phyloP scores from a whole-genome alignment of 768 basidiomycete species.

The Trametopsis cervina region DNA sequence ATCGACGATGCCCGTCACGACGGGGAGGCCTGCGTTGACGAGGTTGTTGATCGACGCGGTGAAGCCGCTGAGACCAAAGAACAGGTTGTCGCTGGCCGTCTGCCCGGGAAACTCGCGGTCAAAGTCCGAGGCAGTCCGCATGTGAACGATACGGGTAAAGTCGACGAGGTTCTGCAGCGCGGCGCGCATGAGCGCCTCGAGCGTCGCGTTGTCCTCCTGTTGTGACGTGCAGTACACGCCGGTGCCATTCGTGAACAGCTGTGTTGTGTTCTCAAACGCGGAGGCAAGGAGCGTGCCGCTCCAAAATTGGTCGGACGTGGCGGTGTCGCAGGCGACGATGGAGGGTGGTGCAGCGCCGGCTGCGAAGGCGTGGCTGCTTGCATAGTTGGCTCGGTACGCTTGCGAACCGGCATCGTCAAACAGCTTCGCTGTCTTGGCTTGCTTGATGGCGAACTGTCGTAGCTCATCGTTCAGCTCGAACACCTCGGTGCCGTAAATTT shows the following conservation, averaged over 20 bases:
- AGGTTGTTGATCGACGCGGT: conserved; percentile 30
- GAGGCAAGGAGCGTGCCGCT: conserved; percentile 29
- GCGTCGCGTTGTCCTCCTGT: conserved; percentile 36
- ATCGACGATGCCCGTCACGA: conserved; percentile 29
- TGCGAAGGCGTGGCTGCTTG: conserved; percentile 17
- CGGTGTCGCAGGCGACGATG: conserved; percentile 30
- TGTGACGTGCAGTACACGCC: conserved; percentile 28
- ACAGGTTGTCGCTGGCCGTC: conserved; percentile 18
- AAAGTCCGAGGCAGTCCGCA: conserved; percentile 32
- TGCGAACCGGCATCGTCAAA: conserved; percentile 26
- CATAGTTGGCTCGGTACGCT: conserved; percentile 27
- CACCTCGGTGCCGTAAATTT: conserved; percentile 38
- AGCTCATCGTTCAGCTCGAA: conserved; percentile 39
- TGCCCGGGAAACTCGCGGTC: conserved; percentile 21
- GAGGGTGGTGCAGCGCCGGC: conserved; percentile 26
- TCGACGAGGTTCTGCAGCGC: conserved; percentile 27
- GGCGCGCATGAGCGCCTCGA: conserved; percentile 32
- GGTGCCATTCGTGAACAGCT: conserved; percentile 27
- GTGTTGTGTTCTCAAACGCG: conserved; percentile 24
- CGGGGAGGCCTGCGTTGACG: conserved; percentile 27
- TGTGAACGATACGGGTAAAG: conserved; percentile 30
- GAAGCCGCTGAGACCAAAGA: conserved; percentile 25
- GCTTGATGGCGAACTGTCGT: conserved; percentile 23
- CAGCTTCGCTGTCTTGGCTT: conserved; percentile 25
- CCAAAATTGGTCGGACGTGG: conserved; percentile 32